Percentiles rank a stretch among this genome's conserved stretches.
These are phyloP conservation scores for Ophiobolus disseminans DNA, from an alignment of 2,329 filamentous ascomycete species.

Conservation along the genomic window DNA sequence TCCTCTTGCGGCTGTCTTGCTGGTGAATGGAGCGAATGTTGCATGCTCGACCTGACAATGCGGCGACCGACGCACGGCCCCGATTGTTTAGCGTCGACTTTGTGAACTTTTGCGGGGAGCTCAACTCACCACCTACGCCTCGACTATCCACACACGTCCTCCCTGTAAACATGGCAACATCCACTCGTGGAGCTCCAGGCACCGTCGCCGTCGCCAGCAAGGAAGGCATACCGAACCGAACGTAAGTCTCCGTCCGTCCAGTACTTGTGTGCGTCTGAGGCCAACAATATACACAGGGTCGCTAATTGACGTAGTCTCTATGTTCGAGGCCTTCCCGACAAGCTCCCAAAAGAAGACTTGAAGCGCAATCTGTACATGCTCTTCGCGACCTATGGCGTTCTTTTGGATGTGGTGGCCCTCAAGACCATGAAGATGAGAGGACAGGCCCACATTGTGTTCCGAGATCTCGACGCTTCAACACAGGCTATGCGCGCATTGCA, in stretches of 20 bases:
- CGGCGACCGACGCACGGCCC: slow-evolving; percentile 27
- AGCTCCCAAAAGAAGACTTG: slow-evolving; percentile 87
- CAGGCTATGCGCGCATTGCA: slow-evolving; percentile 91
- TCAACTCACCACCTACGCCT: slow-evolving; percentile 21
- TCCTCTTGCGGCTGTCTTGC: neutral
- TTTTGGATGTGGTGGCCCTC: slow-evolving; percentile 89
- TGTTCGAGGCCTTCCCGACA: slow-evolving; percentile 85
- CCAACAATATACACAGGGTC: slow-evolving; percentile 8
- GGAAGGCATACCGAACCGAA: slow-evolving; percentile 39
- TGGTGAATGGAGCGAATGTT: slow-evolving; percentile 6
- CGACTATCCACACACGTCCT: slow-evolving; percentile 6
- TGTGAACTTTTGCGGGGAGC: slow-evolving; percentile 37
- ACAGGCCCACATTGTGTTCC: slow-evolving; percentile 91
- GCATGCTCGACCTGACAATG: slow-evolving; percentile 8
- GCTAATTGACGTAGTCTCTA: slow-evolving; percentile 70
- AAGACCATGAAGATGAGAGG: slow-evolving; percentile 93
- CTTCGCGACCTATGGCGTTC: slow-evolving; percentile 90
- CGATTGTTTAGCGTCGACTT: slow-evolving; percentile 22
- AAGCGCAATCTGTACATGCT: slow-evolving; percentile 88
- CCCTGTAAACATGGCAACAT: slow-evolving; percentile 33
- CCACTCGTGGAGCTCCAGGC: slow-evolving; percentile 32
- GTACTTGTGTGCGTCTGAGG: neutral
- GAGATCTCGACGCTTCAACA: slow-evolving; percentile 88
- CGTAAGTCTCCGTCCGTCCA: slow-evolving; percentile 30
- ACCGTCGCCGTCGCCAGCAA: slow-evolving; percentile 21